Conservation (phyloP, 1,139 yeast genomes). For the Blastobotrys malaysiensis region DNA sequence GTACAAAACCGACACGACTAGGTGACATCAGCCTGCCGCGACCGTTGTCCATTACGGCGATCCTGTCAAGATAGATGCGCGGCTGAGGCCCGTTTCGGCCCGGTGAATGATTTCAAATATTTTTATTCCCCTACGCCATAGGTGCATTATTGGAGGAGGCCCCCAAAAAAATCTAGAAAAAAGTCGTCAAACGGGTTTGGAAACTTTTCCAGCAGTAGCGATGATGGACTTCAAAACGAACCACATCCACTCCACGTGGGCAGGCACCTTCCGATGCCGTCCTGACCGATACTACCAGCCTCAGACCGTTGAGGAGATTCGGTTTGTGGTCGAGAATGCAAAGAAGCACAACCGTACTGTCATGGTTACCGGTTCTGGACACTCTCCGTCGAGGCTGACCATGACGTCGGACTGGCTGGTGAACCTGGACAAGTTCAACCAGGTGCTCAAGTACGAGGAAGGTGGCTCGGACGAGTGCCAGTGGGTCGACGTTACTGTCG, state of each 20-base stretch:
- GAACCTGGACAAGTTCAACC: constrained; percentile 70
- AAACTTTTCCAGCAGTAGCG: background rate
- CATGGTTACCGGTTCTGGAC: constrained; percentile 90
- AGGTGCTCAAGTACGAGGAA: constrained; percentile 38
- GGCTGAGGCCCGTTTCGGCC: background rate
- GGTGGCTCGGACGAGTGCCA: constrained; percentile 41
- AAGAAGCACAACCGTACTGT: constrained; percentile 54
- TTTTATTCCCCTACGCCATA: background rate
- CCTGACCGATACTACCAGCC: constrained; percentile 85
- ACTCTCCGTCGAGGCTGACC: constrained; percentile 88
- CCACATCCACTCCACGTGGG: constrained; percentile 70
- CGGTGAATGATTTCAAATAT: background rate
- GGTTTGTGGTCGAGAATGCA: constrained; percentile 61
- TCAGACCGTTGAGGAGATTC: constrained; percentile 53
- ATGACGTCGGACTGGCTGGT: constrained; percentile 87
- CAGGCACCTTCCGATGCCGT: constrained; percentile 72
- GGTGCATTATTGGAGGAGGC: background rate
- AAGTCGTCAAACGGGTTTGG: background rate
- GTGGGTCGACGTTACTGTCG: constrained; percentile 85
- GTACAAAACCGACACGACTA: no score
- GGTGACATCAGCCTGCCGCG: no score
- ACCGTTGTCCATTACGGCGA: background rate
- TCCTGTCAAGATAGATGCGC: background rate
- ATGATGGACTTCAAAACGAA: constrained; percentile 6
- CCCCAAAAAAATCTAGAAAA: background rate